Conservation (phyloP, 352 stramenopile genomes). For the Blastocystis sp. region DNA sequence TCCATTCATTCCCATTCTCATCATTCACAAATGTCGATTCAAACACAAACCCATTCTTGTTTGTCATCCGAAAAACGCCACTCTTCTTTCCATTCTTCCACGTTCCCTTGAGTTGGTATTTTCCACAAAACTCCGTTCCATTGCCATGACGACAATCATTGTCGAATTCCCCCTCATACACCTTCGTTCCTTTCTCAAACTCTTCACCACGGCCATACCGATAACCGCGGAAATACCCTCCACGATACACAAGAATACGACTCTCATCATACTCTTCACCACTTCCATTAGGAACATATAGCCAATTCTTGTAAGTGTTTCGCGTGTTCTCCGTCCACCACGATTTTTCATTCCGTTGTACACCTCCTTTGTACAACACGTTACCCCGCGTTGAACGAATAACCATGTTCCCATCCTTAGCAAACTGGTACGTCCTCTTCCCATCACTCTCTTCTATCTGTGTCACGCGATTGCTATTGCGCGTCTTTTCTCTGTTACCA, state of each 20-base stretch:
- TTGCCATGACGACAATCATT: not conserved
- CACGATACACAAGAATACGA: not conserved
- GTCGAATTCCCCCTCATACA: not conserved
- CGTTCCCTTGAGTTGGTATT: too few species aligned
- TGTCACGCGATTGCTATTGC: not conserved
- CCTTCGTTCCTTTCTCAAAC: not conserved
- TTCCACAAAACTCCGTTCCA: not conserved
- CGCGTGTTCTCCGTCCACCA: not conserved
- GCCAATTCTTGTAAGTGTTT: not conserved
- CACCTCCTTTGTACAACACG: too few species aligned
- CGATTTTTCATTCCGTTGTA: too few species aligned
- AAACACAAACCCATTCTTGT: too few species aligned
- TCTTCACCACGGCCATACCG: not conserved
- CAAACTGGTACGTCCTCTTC: not conserved
- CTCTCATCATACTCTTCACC: not conserved
- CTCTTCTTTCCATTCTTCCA: too few species aligned
- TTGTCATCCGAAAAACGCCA: too few species aligned
- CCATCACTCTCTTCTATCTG: not conserved
- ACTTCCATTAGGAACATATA: constrained; percentile 2
- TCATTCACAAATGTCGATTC: not conserved
- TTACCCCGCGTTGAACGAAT: too few species aligned
- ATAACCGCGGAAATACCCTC: not conserved
- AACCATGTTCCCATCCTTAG: not conserved
- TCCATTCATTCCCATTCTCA: not conserved
- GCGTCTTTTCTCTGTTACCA: not conserved